Evolutionary conservation across 306 rosid species (phyloP), one percentile per base, ranked within the genome.

Genomic region (Cercis canadensis): DNA sequence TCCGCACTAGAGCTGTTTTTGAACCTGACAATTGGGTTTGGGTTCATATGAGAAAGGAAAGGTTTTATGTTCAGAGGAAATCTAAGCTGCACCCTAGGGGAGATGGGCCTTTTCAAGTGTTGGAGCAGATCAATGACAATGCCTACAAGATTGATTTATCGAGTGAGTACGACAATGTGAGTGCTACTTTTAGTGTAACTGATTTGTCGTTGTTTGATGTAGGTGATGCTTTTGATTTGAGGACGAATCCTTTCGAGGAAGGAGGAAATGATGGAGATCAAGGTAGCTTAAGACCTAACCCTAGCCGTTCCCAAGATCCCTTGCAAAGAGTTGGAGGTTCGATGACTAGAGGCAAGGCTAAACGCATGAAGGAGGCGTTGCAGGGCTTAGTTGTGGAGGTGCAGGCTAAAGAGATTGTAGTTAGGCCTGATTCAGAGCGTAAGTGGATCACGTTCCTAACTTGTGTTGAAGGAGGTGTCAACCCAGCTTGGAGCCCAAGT

Each of bases 91-190:
- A 36, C 0, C 33, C 13, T 3, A 31, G 39, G 4, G 16, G 65
- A 2, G 65, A 59, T 13, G 8, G 17, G 4, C 45, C 65, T 4
- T 59, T 59, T 34, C 65, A 59, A 59, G 18, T 59, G 0, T 2
- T 59, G 0, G 65, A 59, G 8, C 0, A 16, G 0, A 62, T 37
- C 67, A 37, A 62, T 62, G 67, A 62, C 50, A 37, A 62, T 62
- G 50, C 67, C 6, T 37, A 62, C 46, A 62, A 62, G 8, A 2
- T 62, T 1, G 67, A 39, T 10, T 12, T 36, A 1, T 19, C 7
- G 0, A 47, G 67, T 62, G 51, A 40, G 29, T 62, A 62, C 7
- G 39, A 7, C 36, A 17, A 36, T 62, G 50, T 62, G 0, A 62
- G 14, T 32, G 45, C 65, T 32, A 31, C 4, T 11, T 59, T 59